phyloP scores from a whole-genome alignment of 208 protist species.

The Angomonas desouzai region DNA sequence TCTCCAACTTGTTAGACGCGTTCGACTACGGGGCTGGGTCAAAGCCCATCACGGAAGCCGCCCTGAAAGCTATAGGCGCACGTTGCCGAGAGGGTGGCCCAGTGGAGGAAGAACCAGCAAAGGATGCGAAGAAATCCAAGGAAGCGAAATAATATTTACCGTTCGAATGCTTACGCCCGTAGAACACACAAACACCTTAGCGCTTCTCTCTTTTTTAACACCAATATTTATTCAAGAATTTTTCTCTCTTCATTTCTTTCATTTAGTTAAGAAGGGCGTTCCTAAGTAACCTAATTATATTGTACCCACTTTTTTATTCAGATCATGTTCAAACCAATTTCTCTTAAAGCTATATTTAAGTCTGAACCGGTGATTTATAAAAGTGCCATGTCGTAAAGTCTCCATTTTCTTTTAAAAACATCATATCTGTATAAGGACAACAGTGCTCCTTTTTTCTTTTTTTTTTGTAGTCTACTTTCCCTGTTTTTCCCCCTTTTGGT shows the following conservation, averaged over 20 bases:
- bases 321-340: neutral
- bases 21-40: slow-evolving; percentile 84
- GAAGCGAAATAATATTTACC: neutral
- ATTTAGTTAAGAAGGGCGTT: neutral
- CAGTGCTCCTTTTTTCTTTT: too few relatives aligned
- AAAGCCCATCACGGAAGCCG: slow-evolving; percentile 76
- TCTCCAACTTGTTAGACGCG: slow-evolving; percentile 86
- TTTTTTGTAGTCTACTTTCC: neutral
- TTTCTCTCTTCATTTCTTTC: slow-evolving; percentile 13
- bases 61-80: slow-evolving; percentile 74
- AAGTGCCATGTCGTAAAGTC: neutral
- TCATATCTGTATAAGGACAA: neutral
- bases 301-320: neutral
- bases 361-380: neutral
- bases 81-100: slow-evolving; percentile 50
- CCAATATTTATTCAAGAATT: neutral
- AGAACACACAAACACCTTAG: neutral
- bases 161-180: neutral
- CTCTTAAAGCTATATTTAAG: neutral
- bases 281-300: neutral
- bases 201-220: neutral
- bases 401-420: neutral
- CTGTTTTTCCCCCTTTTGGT: neutral
- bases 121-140: slow-evolving; percentile 9
- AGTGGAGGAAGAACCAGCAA: slow-evolving; percentile 1